A percentile compares a stretch with the other conserved stretches of the same genome.
Conservation (phyloP, 2,329 filamentous ascomycete species). For the Neonectria punicea region DNA sequence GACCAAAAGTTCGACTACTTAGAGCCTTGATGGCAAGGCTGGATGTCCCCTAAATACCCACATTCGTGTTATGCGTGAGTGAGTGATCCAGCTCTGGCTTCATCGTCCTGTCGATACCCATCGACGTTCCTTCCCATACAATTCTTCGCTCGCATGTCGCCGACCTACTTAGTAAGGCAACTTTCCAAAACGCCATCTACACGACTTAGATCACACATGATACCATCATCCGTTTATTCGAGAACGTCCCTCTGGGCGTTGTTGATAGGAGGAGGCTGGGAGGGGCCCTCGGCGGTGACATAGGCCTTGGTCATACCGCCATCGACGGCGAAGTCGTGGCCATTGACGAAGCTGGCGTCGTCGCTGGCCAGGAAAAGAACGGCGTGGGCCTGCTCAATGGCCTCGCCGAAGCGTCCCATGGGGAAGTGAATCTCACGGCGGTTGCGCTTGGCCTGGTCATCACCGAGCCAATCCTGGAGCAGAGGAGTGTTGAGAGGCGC, state of each 20-base stretch:
- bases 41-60: not conserved
- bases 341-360: constrained; percentile 90
- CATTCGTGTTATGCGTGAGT: not conserved
- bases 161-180: constrained; percentile 2
- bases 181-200: constrained; percentile 21
- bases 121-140: constrained; percentile 5
- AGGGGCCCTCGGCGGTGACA: constrained; percentile 72
- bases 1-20: constrained; percentile 21
- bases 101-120: not conserved
- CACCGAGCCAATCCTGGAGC: constrained; percentile 92
- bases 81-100: not conserved
- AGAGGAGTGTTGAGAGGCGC: constrained; percentile 92
- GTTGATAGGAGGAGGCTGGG: constrained; percentile 65
- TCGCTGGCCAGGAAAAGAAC: constrained; percentile 89
- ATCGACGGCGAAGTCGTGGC: constrained; percentile 92
- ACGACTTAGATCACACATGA: constrained; percentile 12
- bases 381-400: constrained; percentile 91
- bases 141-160: constrained; percentile 20
- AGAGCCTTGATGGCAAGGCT: constrained; percentile 3
- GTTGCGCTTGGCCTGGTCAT: constrained; percentile 82
- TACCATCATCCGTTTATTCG: constrained; percentile 39
- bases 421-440: constrained; percentile 92
- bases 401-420: constrained; percentile 87
- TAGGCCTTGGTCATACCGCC: constrained; percentile 97
- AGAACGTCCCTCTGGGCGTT: constrained; percentile 65